Evolutionary conservation across 1,284 basidiomycete genomes (phyloP).

Genomic region (Cystobasidium pallidum): DNA sequence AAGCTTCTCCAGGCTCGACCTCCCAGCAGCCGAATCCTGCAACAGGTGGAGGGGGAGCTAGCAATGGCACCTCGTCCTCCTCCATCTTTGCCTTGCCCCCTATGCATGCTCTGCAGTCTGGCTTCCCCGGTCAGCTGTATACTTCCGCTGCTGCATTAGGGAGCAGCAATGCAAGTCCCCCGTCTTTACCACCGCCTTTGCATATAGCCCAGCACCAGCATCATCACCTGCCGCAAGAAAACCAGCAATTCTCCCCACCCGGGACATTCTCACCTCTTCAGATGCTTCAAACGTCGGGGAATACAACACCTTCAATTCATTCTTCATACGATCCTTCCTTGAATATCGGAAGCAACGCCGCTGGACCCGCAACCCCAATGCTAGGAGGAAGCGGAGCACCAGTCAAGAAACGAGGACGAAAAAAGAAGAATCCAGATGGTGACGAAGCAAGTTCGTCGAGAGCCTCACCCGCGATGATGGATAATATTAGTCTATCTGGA

Average conservation of each 20-base stretch:
- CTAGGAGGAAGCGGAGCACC: neutral
- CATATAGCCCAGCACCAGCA: neutral
- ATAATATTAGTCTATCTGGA: neutral
- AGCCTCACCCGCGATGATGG: conserved; percentile 15
- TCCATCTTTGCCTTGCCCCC: neutral
- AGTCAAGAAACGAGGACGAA: conserved; percentile 33
- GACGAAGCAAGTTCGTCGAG: conserved; percentile 18
- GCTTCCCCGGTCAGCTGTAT: conserved; percentile 9
- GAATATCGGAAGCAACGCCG: neutral
- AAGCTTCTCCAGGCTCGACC: neutral
- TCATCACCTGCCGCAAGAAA: neutral
- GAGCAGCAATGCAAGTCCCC: conserved; percentile 1
- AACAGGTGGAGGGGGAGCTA: neutral
- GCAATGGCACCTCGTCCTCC: neutral
- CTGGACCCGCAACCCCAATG: neutral
- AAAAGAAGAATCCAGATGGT: conserved; percentile 22
- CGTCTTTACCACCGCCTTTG: neutral
- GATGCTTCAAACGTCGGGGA: neutral
- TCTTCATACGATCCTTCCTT: neutral
- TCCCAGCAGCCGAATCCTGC: neutral
- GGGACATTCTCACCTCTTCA: conserved; percentile 10
- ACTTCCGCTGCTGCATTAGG: conserved; percentile 14
- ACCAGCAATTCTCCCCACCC: conserved; percentile 22
- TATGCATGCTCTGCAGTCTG: conserved; percentile 9
- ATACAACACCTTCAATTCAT: neutral